Conservation (phyloP, 2,329 filamentous ascomycete genomes). For the Neonectria magnoliae region DNA sequence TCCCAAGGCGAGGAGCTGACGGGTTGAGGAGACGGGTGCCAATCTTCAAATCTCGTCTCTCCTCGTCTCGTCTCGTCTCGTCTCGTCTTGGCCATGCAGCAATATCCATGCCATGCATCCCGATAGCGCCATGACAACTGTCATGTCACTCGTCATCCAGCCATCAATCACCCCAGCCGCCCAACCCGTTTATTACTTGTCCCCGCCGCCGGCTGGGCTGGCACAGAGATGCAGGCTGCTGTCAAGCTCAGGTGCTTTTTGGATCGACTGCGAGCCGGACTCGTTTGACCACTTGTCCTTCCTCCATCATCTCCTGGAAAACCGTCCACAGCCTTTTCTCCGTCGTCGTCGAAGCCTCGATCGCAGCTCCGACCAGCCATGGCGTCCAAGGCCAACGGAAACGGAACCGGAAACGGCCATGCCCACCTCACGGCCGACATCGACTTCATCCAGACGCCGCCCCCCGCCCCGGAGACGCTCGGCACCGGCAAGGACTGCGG, state of each 20-base stretch:
- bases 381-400: conserved; percentile 30
- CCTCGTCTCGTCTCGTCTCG: background rate
- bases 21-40: background rate
- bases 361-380: conserved; percentile 17
- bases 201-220: conserved; percentile 5
- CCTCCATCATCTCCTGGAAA: conserved; percentile 6
- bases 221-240: background rate
- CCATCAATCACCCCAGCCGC: conserved; percentile 9
- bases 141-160: conserved; percentile 5
- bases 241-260: conserved; percentile 32
- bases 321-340: background rate
- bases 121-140: background rate
- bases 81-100: background rate
- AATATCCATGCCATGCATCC: background rate
- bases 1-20: background rate
- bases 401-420: conserved; percentile 28
- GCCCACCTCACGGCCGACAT: conserved; percentile 37
- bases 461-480: conserved; percentile 28
- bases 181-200: background rate
- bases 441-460: conserved; percentile 37
- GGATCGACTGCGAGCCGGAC: background rate
- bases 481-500: conserved; percentile 30
- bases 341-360: background rate
- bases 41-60: background rate
- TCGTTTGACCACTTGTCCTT: conserved; percentile 32